Percentiles rank a stretch among this genome's conserved stretches.
Conservation (phyloP, 2,329 filamentous ascomycete species). For the Pseudogymnoascus sp. region DNA sequence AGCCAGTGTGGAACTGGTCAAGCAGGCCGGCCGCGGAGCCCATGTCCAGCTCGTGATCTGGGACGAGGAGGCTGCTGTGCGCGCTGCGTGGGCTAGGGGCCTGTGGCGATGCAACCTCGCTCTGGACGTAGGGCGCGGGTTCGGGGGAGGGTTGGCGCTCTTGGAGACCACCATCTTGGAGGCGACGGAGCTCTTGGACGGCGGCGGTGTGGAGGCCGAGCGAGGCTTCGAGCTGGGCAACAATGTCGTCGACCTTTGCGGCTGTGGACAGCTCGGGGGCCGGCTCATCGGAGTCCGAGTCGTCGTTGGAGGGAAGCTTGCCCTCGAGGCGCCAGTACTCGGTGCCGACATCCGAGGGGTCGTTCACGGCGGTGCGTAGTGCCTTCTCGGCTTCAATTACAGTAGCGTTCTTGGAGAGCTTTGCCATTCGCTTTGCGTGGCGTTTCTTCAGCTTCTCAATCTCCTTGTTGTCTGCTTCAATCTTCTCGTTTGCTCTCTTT, state of each 20-base stretch:
- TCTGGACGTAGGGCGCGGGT: conserved; percentile 24
- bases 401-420: conserved; percentile 62
- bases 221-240: conserved; percentile 64
- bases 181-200: conserved; percentile 58
- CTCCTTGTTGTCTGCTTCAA: conserved; percentile 68
- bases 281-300: conserved; percentile 38
- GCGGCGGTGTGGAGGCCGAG: conserved; percentile 60
- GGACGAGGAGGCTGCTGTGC: neutral
- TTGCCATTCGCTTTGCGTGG: conserved; percentile 68
- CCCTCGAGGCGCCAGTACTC: conserved; percentile 61
- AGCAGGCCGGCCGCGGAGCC: conserved; percentile 56
- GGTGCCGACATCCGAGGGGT: conserved; percentile 44
- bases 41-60: conserved; percentile 28
- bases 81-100: conserved; percentile 26
- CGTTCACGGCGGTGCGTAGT: conserved; percentile 58
- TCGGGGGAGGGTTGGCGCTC: conserved; percentile 36
- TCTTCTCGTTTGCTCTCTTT: conserved; percentile 64
- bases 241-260: conserved; percentile 60
- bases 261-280: conserved; percentile 23
- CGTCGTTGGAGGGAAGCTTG: conserved; percentile 35
- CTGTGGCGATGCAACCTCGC: conserved; percentile 45
- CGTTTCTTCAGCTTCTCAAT: conserved; percentile 77
- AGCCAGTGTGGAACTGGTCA: conserved; percentile 60
- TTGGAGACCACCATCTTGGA: conserved; percentile 71
- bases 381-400: conserved; percentile 70